Evolutionary conservation across 2,329 filamentous ascomycete genomes (phyloP).

Genomic region (Talaromyces sp.): DNA sequence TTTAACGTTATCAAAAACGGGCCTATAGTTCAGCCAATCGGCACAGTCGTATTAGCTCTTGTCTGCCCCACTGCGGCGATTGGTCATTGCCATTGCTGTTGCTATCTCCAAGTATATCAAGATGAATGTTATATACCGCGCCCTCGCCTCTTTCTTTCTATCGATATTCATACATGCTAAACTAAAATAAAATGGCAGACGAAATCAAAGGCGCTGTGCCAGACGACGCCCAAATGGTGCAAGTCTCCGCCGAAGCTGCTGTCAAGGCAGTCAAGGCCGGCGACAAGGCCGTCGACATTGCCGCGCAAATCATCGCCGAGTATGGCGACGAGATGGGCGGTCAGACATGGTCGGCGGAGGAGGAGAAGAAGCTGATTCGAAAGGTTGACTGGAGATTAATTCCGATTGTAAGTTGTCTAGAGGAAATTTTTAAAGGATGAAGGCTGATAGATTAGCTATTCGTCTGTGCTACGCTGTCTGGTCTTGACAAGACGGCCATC

Average conservation of each 20-base stretch:
- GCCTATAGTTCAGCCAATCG: neutral
- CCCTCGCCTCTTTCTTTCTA: neutral
- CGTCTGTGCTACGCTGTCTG: constrained; percentile 3
- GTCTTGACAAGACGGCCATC: constrained; percentile 3
- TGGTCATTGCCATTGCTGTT: neutral
- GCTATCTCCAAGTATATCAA: neutral
- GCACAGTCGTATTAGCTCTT: neutral
- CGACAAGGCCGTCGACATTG: constrained; percentile 1
- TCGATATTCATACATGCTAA: neutral
- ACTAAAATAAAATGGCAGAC: neutral
- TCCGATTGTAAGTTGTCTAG: constrained; percentile 1
- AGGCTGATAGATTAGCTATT: neutral
- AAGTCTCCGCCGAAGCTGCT: neutral
- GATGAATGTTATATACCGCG: neutral
- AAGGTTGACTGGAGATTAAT: constrained; percentile 3
- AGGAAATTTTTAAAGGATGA: no score
- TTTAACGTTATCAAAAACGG: constrained; percentile 1
- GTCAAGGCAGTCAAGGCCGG: constrained; percentile 2
- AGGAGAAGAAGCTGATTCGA: constrained; percentile 4
- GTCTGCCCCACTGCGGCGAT: neutral
- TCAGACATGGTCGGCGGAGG: neutral
- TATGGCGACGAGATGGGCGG: neutral
- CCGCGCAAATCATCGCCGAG: constrained; percentile 4
- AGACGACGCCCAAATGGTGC: neutral
- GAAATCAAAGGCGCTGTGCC: neutral